These are phyloP conservation scores for Cutaneotrichosporon mucoides DNA, from an alignment of 1,284 basidiomycete species.

Conservation along the genomic window DNA sequence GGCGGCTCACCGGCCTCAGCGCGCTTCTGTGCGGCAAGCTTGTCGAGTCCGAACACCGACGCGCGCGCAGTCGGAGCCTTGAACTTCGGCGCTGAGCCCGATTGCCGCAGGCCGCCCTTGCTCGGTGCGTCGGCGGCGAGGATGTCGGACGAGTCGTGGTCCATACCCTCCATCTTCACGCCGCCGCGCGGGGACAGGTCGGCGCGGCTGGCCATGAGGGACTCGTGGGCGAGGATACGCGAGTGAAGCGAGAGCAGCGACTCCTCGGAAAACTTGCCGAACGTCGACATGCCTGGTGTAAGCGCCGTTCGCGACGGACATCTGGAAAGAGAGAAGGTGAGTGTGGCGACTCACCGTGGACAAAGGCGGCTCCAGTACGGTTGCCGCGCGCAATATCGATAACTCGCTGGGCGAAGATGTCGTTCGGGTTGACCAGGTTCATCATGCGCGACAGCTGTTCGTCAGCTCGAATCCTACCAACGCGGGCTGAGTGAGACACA, in stretches of 20 bases:
- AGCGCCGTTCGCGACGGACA: no score
- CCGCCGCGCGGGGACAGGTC: background rate
- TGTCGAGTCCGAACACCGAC: conserved; percentile 79
- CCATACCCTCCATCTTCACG: conserved; percentile 58
- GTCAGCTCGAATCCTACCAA: background rate
- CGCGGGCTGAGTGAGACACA: conserved; percentile 15
- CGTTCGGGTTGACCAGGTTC: conserved; percentile 76
- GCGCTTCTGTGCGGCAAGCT: conserved; percentile 79
- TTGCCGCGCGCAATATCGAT: conserved; percentile 73
- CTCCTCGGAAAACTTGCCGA: conserved; percentile 75
- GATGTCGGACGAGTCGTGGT: conserved; percentile 72
- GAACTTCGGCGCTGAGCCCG: conserved; percentile 66
- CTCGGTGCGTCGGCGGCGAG: conserved; percentile 69
- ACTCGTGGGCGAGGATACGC: conserved; percentile 60
- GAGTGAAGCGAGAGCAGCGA: conserved; percentile 59
- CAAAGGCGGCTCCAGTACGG: conserved; percentile 58
- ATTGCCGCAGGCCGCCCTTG: conserved; percentile 69
- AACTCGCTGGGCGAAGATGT: conserved; percentile 70
- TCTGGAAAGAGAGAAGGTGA: no score
- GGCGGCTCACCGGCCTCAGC: conserved; percentile 53
- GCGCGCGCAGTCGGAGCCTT: conserved; percentile 63
- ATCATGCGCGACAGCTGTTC: conserved; percentile 68
- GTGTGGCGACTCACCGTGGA: conserved; percentile 58
- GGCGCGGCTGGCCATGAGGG: conserved; percentile 27
- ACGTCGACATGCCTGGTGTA: conserved; percentile 64